Evolutionary conservation across 2,329 filamentous ascomycete species (phyloP).

Genomic region (Intubia oerlemansii): DNA sequence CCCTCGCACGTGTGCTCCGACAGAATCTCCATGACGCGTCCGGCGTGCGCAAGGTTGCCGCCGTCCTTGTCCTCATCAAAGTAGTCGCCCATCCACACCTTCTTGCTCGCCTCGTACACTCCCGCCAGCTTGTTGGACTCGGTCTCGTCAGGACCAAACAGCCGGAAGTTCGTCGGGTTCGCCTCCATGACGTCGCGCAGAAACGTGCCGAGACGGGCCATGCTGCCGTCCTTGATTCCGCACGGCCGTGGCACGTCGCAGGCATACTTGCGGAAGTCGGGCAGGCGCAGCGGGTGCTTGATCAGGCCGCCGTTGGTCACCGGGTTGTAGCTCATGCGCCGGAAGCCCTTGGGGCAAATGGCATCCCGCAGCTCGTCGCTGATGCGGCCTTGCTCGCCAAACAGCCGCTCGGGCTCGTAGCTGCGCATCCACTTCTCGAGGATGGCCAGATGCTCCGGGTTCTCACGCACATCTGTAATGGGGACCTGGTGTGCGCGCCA

Average conservation of each 20-base stretch:
- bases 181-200: constrained; percentile 43
- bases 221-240: constrained; percentile 34
- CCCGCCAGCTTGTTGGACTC: constrained; percentile 58
- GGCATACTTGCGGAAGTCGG: constrained; percentile 47
- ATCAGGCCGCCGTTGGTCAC: constrained; percentile 51
- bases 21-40: constrained; percentile 69
- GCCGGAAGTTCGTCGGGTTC: constrained; percentile 48
- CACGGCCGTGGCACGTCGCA: constrained; percentile 40
- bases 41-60: constrained; percentile 45
- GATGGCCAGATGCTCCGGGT: constrained; percentile 41
- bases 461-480: constrained; percentile 45
- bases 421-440: constrained; percentile 60
- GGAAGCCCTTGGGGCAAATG: constrained; percentile 41
- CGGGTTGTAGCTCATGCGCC: constrained; percentile 59
- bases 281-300: constrained; percentile 44
- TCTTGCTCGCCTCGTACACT: constrained; percentile 55
- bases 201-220: constrained; percentile 47
- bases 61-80: constrained; percentile 57
- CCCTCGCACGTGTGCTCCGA: constrained; percentile 63
- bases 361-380: constrained; percentile 37
- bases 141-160: constrained; percentile 64
- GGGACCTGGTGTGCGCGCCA: constrained; percentile 65
- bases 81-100: constrained; percentile 62
- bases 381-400: constrained; percentile 41
- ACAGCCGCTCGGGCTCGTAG: constrained; percentile 54